Evolutionary conservation across 2,329 filamentous ascomycete species (phyloP).

Genomic region (Aspergillus aculeatus): DNA sequence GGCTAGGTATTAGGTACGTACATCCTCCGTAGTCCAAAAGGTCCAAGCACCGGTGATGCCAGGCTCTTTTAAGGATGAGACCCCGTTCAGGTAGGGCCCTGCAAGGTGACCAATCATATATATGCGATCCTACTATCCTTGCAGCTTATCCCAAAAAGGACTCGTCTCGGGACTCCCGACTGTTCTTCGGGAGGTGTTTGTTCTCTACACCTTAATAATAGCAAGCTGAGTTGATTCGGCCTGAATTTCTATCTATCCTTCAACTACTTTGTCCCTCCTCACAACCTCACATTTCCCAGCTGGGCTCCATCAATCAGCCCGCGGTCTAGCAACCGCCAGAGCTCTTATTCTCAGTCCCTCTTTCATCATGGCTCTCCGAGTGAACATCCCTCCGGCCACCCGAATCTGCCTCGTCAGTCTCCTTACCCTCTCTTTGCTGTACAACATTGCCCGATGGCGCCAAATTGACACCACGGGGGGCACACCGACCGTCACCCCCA

Average conservation of each 20-base stretch:
- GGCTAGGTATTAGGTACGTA: background rate
- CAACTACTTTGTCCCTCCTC: conserved; percentile 2
- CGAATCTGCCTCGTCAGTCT: conserved; percentile 75
- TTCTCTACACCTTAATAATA: too few species aligned
- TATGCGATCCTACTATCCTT: conserved; percentile 5
- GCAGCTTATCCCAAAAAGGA: conserved; percentile 6
- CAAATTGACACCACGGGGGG: conserved; percentile 66
- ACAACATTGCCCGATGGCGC: conserved; percentile 62
- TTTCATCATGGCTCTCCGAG: conserved; percentile 69
- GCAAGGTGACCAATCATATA: conserved; percentile 14
- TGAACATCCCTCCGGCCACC: conserved; percentile 91
- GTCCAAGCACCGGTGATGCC: background rate
- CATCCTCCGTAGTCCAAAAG: background rate
- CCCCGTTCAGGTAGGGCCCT: background rate
- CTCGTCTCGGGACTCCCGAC: background rate
- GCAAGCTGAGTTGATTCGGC: background rate
- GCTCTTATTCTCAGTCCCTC: conserved; percentile 1
- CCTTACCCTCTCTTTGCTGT: conserved; percentile 72
- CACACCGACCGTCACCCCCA: conserved; percentile 48
- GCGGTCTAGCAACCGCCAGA: conserved; percentile 25
- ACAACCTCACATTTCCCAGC: background rate
- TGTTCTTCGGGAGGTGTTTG: too few species aligned
- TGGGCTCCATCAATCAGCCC: conserved; percentile 19
- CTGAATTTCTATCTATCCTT: conserved; percentile 9
- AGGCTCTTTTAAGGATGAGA: background rate